Conservation (phyloP, 1,284 basidiomycete genomes). For the Kalmanozyma brasiliensis region DNA sequence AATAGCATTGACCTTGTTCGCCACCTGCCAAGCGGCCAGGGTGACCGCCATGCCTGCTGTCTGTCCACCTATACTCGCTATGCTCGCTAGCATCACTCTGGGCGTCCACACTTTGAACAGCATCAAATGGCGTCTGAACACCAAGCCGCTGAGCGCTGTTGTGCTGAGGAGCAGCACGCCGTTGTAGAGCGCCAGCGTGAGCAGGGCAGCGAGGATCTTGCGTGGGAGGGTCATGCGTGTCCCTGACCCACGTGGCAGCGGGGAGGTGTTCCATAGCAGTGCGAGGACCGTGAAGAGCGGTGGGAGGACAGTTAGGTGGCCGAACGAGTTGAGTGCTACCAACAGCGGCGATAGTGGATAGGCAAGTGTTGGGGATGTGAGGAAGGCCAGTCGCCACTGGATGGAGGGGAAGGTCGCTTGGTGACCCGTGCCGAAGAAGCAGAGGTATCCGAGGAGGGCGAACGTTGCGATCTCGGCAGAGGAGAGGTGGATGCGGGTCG, state of each 20-base stretch:
- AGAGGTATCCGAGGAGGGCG: conserved; percentile 68
- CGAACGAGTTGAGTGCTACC: conserved; percentile 84
- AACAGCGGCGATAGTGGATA: conserved; percentile 82
- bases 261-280: conserved; percentile 88
- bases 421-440: conserved; percentile 90
- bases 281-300: conserved; percentile 77
- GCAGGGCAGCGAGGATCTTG: conserved; percentile 70
- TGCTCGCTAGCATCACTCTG: conserved; percentile 82
- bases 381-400: conserved; percentile 94
- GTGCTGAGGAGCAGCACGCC: conserved; percentile 69
- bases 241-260: conserved; percentile 64
- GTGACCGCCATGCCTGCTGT: conserved; percentile 67
- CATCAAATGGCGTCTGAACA: conserved; percentile 90
- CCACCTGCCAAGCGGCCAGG: conserved; percentile 41
- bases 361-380: conserved; percentile 73
- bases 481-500: conserved; percentile 9
- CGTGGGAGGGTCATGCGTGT: conserved; percentile 22
- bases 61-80: conserved; percentile 70
- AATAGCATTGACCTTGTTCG: conserved; percentile 42
- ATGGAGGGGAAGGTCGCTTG: conserved; percentile 88
- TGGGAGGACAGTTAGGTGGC: conserved; percentile 76
- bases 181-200: conserved; percentile 80
- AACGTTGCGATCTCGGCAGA: conserved; percentile 39
- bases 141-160: conserved; percentile 76
- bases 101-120: conserved; percentile 99